Base-by-base conservation (phyloP, 192 early-diverging fungal species). In the Entophlyctis helioformis region DNA sequence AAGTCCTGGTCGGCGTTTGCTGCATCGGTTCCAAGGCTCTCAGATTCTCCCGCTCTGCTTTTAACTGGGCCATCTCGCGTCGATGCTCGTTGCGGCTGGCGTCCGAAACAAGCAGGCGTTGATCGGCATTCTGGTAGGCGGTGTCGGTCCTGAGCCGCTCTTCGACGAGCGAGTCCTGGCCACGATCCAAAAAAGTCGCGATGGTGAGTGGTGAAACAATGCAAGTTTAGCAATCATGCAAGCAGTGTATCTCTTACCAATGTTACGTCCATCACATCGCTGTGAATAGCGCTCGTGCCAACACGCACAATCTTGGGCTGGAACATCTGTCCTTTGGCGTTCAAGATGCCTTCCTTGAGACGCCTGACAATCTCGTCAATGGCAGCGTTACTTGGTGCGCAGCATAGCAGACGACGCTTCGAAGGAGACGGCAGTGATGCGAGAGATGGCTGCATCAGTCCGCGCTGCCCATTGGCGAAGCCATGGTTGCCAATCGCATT, bases 381-480 rank as follows among this genome's bases (percentile, higher is more conserved):
- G 0, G 90, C 93, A 2, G 93, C 91, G 51, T 98, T 98, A 47
- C 82, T 85, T 4, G 94, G 94, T n/a, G 90, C 91, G 48, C 91
- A 95, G 7, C 90, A 78, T 4, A 98, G 65, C 31, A 98, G 51
- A 2, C 67, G 59, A 56, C 80, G 72, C 56, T 79, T 59, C n/a
- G n/a, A n/a, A n/a, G n/a, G n/a, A n/a, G n/a, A n/a, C n/a, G n/a
- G n/a, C n/a, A n/a, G n/a, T n/a, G n/a, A n/a, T n/a, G n/a, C n/a
- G n/a, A n/a, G n/a, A n/a, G n/a, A n/a, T n/a, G n/a, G n/a, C n/a
- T n/a, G n/a, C n/a, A n/a, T n/a, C n/a, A n/a, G n/a, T n/a, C n/a
- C n/a, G n/a, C n/a, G n/a, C n/a, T n/a, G n/a, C n/a, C n/a, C n/a
- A n/a, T n/a, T n/a, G n/a, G n/a, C n/a, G n/a, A n/a, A n/a, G n/a